These are phyloP conservation scores for Candida methanosorbosa DNA, from an alignment of 805 yeast species.

Conservation along the genomic window DNA sequence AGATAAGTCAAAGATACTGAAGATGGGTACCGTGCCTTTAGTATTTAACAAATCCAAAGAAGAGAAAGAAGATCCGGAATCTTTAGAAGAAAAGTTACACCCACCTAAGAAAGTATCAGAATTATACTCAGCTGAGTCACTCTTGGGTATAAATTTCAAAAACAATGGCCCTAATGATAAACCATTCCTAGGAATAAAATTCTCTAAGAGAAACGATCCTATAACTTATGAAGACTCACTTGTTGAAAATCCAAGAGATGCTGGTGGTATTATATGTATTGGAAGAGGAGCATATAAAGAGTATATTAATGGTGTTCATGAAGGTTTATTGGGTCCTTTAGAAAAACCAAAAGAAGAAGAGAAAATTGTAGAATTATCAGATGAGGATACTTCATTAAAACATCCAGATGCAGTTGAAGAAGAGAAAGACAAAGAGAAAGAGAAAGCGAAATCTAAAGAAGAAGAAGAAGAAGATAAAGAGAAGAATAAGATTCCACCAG, in stretches of 20 bases:
- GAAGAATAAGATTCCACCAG: slow-evolving; percentile 30
- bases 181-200: slow-evolving; percentile 46
- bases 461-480: slow-evolving; percentile 20
- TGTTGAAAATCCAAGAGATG: slow-evolving; percentile 31
- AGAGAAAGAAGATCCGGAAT: slow-evolving; percentile 6
- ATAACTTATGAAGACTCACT: slow-evolving; percentile 38
- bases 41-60: no score
- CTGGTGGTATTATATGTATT: slow-evolving; percentile 84
- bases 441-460: slow-evolving; percentile 12
- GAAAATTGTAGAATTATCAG: slow-evolving; percentile 1
- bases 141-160: slow-evolving; percentile 47
- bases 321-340: slow-evolving; percentile 89
- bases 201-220: slow-evolving; percentile 12
- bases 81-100: slow-evolving; percentile 13
- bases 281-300: slow-evolving; percentile 97
- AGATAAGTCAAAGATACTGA: neutral
- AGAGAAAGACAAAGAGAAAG: slow-evolving; percentile 12
- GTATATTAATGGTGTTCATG: slow-evolving; percentile 83
- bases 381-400: neutral
- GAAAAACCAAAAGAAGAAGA: slow-evolving; percentile 38
- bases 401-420: slow-evolving; percentile 20
- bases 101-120: slow-evolving; percentile 23
- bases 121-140: slow-evolving; percentile 33
- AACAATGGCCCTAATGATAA: neutral
- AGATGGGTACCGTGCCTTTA: neutral